A percentile compares a stretch with the other conserved stretches of the same genome.
These are phyloP conservation scores for Chiua virens DNA, from an alignment of 768 basidiomycete species.

Conservation along the genomic window DNA sequence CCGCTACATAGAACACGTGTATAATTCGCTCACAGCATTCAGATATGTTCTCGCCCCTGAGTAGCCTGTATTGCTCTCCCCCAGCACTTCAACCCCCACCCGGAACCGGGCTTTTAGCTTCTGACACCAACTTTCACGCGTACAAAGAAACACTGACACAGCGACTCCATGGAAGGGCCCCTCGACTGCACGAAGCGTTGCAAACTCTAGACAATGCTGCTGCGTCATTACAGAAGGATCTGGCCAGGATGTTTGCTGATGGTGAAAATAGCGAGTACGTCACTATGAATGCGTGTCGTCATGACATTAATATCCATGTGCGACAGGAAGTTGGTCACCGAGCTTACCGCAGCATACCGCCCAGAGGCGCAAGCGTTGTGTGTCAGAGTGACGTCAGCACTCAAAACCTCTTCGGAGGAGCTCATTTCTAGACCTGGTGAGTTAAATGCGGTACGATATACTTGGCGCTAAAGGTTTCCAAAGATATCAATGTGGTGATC, in stretches of 20 bases:
- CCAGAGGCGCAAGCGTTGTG: conserved; percentile 53
- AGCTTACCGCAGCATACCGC: conserved; percentile 46
- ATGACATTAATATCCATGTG: conserved; percentile 1
- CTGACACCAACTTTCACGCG: conserved; percentile 53
- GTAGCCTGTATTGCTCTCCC: conserved; percentile 56
- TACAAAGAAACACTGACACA: conserved; percentile 61
- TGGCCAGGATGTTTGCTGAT: conserved; percentile 43
- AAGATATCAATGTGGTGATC: conserved; percentile 20
- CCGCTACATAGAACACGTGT: background rate
- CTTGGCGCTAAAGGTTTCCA: conserved; percentile 3
- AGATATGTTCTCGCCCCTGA: conserved; percentile 51
- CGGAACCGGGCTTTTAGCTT: conserved; percentile 31
- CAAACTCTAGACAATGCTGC: conserved; percentile 60
- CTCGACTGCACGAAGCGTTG: conserved; percentile 58
- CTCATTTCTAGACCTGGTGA: conserved; percentile 36
- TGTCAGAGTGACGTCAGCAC: conserved; percentile 38
- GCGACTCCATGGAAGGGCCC: conserved; percentile 66
- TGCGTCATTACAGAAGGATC: conserved; percentile 56
- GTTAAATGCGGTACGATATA: conserved; percentile 6
- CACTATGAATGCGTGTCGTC: background rate
- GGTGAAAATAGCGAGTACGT: conserved; percentile 47
- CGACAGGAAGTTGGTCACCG: conserved; percentile 40
- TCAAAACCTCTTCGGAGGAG: conserved; percentile 39
- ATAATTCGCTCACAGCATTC: conserved; percentile 9
- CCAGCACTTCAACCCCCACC: conserved; percentile 48